phyloP scores from a whole-genome alignment of 2,329 filamentous ascomycete genomes.

The Aschersonia sp. region DNA sequence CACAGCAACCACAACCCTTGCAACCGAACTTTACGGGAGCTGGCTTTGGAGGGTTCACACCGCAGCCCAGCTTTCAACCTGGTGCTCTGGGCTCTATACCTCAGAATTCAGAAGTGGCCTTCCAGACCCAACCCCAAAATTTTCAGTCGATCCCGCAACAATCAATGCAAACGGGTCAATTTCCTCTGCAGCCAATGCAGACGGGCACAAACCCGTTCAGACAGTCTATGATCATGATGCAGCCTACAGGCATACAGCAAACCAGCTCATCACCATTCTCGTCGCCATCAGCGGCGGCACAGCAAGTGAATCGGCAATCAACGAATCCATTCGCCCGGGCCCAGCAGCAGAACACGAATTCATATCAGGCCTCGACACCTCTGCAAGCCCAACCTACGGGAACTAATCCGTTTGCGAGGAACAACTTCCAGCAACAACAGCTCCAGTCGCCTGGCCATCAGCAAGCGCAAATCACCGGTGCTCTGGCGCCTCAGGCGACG shows the following conservation, averaged over 20 bases:
- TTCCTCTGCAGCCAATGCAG: conserved; percentile 26
- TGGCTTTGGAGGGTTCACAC: conserved; percentile 72
- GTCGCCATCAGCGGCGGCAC: conserved; percentile 26
- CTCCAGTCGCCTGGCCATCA: conserved; percentile 6
- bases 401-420: conserved; percentile 43
- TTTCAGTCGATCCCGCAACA: conserved; percentile 8
- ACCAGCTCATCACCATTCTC: conserved; percentile 14
- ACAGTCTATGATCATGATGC: conserved; percentile 62
- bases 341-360: conserved; percentile 15
- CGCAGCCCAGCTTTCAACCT: conserved; percentile 43
- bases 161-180: conserved; percentile 19
- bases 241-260: conserved; percentile 32
- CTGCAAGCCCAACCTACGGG: conserved; percentile 36
- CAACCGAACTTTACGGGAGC: conserved; percentile 48
- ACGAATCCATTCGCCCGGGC: conserved; percentile 79
- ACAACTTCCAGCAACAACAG: conserved; percentile 14
- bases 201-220: conserved; percentile 75
- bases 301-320: conserved; percentile 41
- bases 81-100: conserved; percentile 39
- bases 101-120: conserved; percentile 37
- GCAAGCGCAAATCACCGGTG: conserved; percentile 16
- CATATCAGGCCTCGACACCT: conserved; percentile 16
- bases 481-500: conserved; percentile 60
- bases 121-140: conserved; percentile 23
- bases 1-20: conserved; percentile 8